Conservation (phyloP, 257 asterid species). For the Przewalskia tangutica region DNA sequence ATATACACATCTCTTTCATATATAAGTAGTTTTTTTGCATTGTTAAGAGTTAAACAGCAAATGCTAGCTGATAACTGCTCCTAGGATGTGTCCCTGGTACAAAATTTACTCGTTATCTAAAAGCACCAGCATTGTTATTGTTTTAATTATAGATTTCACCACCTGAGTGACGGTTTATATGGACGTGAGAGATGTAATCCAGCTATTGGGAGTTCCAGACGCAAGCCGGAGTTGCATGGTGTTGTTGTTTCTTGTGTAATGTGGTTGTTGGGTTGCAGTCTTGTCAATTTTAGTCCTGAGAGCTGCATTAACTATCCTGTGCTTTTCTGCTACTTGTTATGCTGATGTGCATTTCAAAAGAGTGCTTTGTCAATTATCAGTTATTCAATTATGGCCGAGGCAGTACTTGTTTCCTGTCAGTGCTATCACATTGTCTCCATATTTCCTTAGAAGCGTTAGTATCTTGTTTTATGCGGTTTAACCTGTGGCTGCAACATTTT, state of each 20-base stretch:
- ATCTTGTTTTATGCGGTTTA: background rate
- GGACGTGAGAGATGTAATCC: background rate
- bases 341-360: background rate
- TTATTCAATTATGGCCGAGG: background rate
- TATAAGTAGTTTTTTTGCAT: background rate
- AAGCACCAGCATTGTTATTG: background rate
- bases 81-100: background rate
- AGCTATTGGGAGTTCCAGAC: background rate
- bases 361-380: background rate
- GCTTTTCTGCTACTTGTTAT: background rate
- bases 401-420: background rate
- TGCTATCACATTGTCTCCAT: background rate
- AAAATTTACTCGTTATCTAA: background rate
- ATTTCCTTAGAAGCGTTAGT: background rate
- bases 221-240: background rate
- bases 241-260: background rate
- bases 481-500: background rate
- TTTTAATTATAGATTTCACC: background rate
- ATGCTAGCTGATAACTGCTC: background rate
- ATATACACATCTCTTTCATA: background rate
- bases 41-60: background rate
- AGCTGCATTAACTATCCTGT: background rate
- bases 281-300: background rate
- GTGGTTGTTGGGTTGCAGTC: background rate
- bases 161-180: background rate